Percentiles rank a stretch among this genome's conserved stretches.
Conservation (phyloP, 1,284 basidiomycete species). For the Inonotus hispidus region DNA sequence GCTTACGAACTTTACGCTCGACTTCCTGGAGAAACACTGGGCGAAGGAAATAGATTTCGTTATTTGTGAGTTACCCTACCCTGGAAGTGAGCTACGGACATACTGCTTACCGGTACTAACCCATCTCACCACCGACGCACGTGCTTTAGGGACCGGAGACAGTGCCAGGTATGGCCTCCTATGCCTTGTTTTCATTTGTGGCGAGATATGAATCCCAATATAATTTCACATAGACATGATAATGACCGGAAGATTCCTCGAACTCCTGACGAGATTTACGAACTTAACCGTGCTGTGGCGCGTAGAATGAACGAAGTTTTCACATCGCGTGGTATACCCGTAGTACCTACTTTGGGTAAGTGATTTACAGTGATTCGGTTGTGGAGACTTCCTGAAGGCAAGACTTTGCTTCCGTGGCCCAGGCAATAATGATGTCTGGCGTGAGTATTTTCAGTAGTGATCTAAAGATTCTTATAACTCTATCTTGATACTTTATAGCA, state of each 20-base stretch:
- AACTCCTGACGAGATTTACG: slow-evolving; percentile 77
- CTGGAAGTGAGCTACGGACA: background rate
- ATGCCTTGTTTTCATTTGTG: background rate
- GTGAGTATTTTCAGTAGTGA: slow-evolving; percentile 39
- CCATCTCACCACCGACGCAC: background rate
- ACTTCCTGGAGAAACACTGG: slow-evolving; percentile 80
- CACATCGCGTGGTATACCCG: slow-evolving; percentile 62
- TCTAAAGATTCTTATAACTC: slow-evolving; percentile 9
- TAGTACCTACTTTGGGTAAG: slow-evolving; percentile 79
- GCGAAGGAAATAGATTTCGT: slow-evolving; percentile 85
- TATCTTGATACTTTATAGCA: slow-evolving; percentile 35
- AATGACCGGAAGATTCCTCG: slow-evolving; percentile 79
- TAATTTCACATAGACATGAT: slow-evolving; percentile 61
- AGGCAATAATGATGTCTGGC: slow-evolving; percentile 89
- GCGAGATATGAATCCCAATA: background rate
- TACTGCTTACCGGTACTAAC: background rate
- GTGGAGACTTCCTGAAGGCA: background rate
- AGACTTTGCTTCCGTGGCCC: background rate
- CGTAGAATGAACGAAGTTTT: slow-evolving; percentile 70
- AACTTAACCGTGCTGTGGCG: slow-evolving; percentile 67
- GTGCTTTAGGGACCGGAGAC: slow-evolving; percentile 77
- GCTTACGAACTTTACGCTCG: slow-evolving; percentile 77
- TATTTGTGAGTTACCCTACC: slow-evolving; percentile 48
- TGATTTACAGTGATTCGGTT: background rate
- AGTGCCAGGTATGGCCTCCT: slow-evolving; percentile 65